Evolutionary conservation across 2,329 filamentous ascomycete genomes (phyloP), one percentile per base, ranked within the genome.

Genomic region (Diaporthe sp.): DNA sequence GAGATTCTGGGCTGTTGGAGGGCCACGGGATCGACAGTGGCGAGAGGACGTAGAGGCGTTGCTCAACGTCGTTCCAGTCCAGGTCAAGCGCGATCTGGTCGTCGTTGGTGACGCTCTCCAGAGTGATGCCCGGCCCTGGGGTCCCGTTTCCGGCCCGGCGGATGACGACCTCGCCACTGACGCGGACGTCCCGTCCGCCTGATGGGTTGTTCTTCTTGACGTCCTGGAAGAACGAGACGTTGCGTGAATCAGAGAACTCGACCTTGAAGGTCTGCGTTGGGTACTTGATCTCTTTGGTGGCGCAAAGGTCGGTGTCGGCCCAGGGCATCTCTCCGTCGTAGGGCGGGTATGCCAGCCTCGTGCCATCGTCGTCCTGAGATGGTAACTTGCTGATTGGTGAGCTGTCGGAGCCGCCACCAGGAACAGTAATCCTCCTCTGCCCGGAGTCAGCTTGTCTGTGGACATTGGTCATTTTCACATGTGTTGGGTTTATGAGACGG

Each of bases 91-190:
- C 67, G 69, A 90, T 77, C 15, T 79, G 77, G 7, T 85, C 80
- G 77, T 88, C 82, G 77, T 89, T 90, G 72, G 85, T 83, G 35
- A 85, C 80, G 40, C 85, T 80, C 76, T 89, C 84, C 8, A 90
- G 66, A 1, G 86, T 83, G 47, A 89, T 77, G 2, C 79, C 81
- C 4, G 86, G 84, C 3, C 77, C 73, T 0, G 82, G 82, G 3
- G 80, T 82, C 33, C 78, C 78, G 22, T 82, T 79, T 17, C 81
- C 78, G 52, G 77, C 81, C 58, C 79, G 84, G 77, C 86, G 85
- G 55, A 90, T 71, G 55, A 88, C 77, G 25, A 90, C 79, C 33
- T 87, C 82, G 64, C 89, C 89, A 17, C 78, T 83, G 61, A 90
- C 80, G 9, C 80, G 80, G 45, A 88, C 84, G 8, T 77, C 75